These are phyloP conservation scores for Garcia nutans DNA, from an alignment of 345 rosid genomes.

Conservation along the genomic window DNA sequence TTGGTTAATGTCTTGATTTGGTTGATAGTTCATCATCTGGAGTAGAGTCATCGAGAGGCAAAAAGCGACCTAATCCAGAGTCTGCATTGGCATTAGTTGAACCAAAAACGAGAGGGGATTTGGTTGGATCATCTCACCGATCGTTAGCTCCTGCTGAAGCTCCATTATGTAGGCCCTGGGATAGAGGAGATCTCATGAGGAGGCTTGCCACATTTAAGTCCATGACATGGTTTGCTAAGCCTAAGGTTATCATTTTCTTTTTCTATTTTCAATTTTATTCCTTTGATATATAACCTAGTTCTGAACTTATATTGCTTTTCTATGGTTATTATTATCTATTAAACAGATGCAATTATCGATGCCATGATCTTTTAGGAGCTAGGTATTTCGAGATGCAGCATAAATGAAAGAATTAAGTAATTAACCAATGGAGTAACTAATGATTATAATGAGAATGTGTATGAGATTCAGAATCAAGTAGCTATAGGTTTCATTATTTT, in stretches of 20 bases:
- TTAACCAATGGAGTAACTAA: not conserved
- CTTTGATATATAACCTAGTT: not conserved
- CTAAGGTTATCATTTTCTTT: slow-evolving; percentile 49
- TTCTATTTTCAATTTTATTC: not conserved
- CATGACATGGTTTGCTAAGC: slow-evolving; percentile 97
- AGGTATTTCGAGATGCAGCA: not conserved
- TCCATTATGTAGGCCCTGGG: slow-evolving; percentile 86
- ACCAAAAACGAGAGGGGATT: slow-evolving; percentile 31
- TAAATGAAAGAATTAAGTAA: not conserved
- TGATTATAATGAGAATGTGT: not conserved
- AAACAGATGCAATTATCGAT: not conserved
- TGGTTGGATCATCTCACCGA: slow-evolving; percentile 31
- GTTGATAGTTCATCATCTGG: slow-evolving; percentile 40
- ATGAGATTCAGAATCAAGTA: not conserved
- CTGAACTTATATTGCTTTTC: not conserved
- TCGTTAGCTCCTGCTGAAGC: slow-evolving; percentile 35
- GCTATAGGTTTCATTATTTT: too few species aligned
- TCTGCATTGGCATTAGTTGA: slow-evolving; percentile 55
- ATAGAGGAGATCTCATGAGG: slow-evolving; percentile 83
- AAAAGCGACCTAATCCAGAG: slow-evolving; percentile 52
- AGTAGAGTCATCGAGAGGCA: slow-evolving; percentile 46
- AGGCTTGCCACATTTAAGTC: slow-evolving; percentile 86
- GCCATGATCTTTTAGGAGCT: not conserved
- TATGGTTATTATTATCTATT: not conserved
- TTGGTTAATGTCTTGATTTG: not conserved